Evolutionary conservation across 2,329 filamentous ascomycete genomes (phyloP).

Genomic region (Penicillium fuscoglaucum): DNA sequence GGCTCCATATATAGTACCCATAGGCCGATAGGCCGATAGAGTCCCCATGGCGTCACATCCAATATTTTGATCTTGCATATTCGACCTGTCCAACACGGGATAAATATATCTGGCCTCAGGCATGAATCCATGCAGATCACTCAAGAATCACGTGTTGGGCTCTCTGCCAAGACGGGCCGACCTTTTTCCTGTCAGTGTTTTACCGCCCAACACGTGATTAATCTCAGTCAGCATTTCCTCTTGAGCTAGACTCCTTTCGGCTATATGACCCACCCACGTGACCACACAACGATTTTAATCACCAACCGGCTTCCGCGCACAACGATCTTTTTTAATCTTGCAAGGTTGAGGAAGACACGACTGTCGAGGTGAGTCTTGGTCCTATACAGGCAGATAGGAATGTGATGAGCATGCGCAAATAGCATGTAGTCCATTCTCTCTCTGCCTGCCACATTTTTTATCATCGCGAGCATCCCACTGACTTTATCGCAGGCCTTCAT

Average conservation of each 20-base stretch:
- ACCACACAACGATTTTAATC: constrained; percentile 45
- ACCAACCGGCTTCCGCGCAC: constrained; percentile 29
- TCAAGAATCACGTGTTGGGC: not conserved
- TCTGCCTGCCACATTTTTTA: not conserved
- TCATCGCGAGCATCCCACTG: constrained; percentile 17
- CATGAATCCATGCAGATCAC: not conserved
- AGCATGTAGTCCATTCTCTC: not conserved
- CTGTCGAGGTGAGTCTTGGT: constrained; percentile 56
- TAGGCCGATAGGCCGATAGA: constrained; percentile 6
- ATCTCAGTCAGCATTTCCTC: not conserved
- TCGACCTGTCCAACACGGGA: constrained; percentile 9
- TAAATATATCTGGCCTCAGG: not conserved
- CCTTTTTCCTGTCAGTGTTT: not conserved
- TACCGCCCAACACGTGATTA: not conserved
- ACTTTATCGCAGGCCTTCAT: constrained; percentile 43
- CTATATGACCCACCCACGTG: constrained; percentile 29
- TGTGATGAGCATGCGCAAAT: constrained; percentile 7
- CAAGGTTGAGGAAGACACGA: constrained; percentile 62
- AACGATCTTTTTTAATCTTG: constrained; percentile 29
- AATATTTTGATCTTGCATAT: not conserved
- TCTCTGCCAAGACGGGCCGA: not conserved
- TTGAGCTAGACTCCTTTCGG: not conserved
- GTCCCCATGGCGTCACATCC: constrained; percentile 9
- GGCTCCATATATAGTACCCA: constrained; percentile 5
- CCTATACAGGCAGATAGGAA: not conserved